phyloP scores from a whole-genome alignment of 257 asterid genomes.

The Solanum arcanum region DNA sequence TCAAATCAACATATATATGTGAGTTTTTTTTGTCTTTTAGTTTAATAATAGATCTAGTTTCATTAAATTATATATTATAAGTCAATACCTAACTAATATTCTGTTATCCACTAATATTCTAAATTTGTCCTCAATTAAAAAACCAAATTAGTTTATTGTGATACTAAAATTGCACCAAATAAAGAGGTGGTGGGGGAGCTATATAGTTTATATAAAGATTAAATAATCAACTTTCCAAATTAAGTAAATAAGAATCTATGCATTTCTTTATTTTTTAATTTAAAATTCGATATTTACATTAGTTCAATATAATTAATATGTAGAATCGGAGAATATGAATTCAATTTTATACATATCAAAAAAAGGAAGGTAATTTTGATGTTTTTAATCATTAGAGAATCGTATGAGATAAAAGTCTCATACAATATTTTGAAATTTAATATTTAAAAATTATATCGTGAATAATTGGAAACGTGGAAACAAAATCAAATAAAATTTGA shows the following conservation, averaged over 20 bases:
- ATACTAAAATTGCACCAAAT: neutral
- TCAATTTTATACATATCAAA: neutral
- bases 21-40: neutral
- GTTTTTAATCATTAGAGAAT: neutral
- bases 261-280: neutral
- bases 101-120: conserved; percentile 2
- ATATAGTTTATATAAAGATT: neutral
- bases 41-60: neutral
- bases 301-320: no score
- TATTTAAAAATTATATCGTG: neutral
- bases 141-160: neutral
- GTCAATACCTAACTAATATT: conserved; percentile 4
- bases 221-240: neutral
- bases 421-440: neutral
- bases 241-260: neutral
- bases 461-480: neutral
- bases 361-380: neutral
- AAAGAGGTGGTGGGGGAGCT: neutral
- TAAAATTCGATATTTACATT: no score
- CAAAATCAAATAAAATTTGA: neutral
- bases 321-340: neutral
- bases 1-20: neutral
- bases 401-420: neutral
- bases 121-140: neutral
- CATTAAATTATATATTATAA: neutral